Base-by-base conservation (phyloP, 306 rosid genomes). In the Psophocarpus tetragonolobus region DNA sequence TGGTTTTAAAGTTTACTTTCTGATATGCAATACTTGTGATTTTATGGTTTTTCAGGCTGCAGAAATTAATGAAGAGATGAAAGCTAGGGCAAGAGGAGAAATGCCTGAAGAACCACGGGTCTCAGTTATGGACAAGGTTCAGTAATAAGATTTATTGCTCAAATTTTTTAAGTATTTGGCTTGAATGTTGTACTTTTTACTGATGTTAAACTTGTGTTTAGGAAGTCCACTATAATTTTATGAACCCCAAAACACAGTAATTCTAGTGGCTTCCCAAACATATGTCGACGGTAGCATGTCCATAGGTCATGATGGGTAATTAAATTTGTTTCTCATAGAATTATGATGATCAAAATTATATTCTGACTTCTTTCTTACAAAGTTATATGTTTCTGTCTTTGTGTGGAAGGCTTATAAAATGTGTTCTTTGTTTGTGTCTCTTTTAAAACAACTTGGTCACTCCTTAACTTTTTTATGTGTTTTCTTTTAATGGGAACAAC, bases 51-150 rank as follows among this genome's bases (percentile, higher is more conserved):
- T 75, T 61, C 86, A 92, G 98, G 90, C 87, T 71, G 56, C 81
- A 1, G 98, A 94, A 86, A 84, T 87, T 80, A 94, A 89, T 83
- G 98, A 85, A 80, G 96, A 87, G 76, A 86, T 87, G 92, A 87
- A 38, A 85, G 88, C 84, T 64, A 92, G 88, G 90, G 80, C 88
- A 74, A 88, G 96, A 83, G 89, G 96, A 82, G 95, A 92, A 35
- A 48, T 83, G 65, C 86, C 85, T 73, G 91, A 81, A 64, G 91
- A 82, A 80, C 83, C 82, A 71, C 87, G 80, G 8, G 71, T 75
- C 71, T 90, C 92, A 0, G 72, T 75, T 77, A 21, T 76, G 18
- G 98, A 94, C 86, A 94, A 87, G 97, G 98, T 94, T 66, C 68
- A 70, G 36, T 73, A 45, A 75, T 66, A 74, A 21, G 38, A 62